These are phyloP conservation scores for Alloteropsis angusta DNA, from an alignment of 202 grass and related monocot genomes.

Conservation along the genomic window DNA sequence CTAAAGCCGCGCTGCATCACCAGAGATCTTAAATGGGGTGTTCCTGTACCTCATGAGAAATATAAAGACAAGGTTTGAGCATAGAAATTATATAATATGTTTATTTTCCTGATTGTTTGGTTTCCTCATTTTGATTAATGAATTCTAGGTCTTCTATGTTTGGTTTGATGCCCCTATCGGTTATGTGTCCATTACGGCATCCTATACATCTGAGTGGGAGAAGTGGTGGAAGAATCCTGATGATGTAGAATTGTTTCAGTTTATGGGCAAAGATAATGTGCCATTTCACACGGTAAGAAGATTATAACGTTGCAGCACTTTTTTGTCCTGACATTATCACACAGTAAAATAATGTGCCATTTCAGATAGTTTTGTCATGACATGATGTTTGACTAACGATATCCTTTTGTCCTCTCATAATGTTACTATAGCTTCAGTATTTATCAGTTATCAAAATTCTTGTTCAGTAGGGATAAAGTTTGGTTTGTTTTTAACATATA, in stretches of 20 bases:
- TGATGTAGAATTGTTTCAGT: conserved; percentile 90
- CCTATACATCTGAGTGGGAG: conserved; percentile 92
- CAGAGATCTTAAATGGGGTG: conserved; percentile 98
- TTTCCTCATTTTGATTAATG: conserved; percentile 17
- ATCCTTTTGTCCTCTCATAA: neutral
- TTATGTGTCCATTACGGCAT: conserved; percentile 92
- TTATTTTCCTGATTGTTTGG: conserved; percentile 6
- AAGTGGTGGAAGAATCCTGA: conserved; percentile 98
- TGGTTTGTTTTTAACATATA: neutral
- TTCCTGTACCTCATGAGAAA: conserved; percentile 92
- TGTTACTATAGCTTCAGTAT: neutral
- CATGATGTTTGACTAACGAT: neutral
- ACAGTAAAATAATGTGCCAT: no score
- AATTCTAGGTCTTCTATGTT: conserved; percentile 93
- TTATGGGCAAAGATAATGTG: conserved; percentile 99
- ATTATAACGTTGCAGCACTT: conserved; percentile 8
- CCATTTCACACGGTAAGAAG: conserved; percentile 94
- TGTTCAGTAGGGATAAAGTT: neutral
- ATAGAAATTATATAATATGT: conserved; percentile 21
- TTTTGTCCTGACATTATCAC: no score
- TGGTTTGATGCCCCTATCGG: conserved; percentile 99
- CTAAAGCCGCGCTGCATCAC: conserved; percentile 85
- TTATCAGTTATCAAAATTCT: neutral
- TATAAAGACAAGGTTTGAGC: conserved; percentile 87
- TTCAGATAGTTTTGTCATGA: conserved; percentile 11